A percentile compares a stretch with the other conserved stretches of the same genome.
phyloP scores from a whole-genome alignment of 768 basidiomycete species.

The Multifurca ochricompacta region DNA sequence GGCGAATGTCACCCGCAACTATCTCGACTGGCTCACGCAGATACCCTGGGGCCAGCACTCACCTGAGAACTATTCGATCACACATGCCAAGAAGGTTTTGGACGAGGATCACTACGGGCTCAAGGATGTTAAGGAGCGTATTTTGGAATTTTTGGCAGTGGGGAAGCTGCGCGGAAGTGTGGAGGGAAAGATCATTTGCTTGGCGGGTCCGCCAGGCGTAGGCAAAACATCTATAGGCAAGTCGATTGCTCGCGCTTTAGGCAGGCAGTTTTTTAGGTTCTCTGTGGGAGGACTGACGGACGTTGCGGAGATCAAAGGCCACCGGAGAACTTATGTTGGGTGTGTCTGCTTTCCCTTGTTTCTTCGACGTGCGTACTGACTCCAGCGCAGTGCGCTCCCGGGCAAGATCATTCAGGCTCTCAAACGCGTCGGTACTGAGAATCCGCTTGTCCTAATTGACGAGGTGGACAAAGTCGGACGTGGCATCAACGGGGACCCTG shows the following conservation, averaged over 20 bases:
- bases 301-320: slow-evolving; percentile 98
- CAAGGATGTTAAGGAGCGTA: slow-evolving; percentile 86
- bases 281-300: slow-evolving; percentile 95
- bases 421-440: slow-evolving; percentile 89
- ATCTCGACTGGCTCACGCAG: slow-evolving; percentile 89
- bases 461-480: slow-evolving; percentile 95
- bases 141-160: slow-evolving; percentile 92
- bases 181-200: slow-evolving; percentile 94
- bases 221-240: slow-evolving; percentile 97
- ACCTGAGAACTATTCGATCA: slow-evolving; percentile 83
- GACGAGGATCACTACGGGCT: slow-evolving; percentile 94
- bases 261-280: slow-evolving; percentile 92
- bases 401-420: slow-evolving; percentile 94
- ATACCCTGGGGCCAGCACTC: slow-evolving; percentile 98
- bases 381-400: slow-evolving; percentile 59
- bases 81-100: slow-evolving; percentile 74
- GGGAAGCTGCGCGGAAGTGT: slow-evolving; percentile 92
- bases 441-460: slow-evolving; percentile 89
- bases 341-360: slow-evolving; percentile 29
- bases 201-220: slow-evolving; percentile 95
- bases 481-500: slow-evolving; percentile 87
- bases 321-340: slow-evolving; percentile 95
- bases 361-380: not conserved
- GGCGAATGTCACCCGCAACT: slow-evolving; percentile 90
- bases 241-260: slow-evolving; percentile 85